These are phyloP conservation scores for Simplicillium aogashimaense DNA, from an alignment of 2,329 filamentous ascomycete species.

Conservation along the genomic window DNA sequence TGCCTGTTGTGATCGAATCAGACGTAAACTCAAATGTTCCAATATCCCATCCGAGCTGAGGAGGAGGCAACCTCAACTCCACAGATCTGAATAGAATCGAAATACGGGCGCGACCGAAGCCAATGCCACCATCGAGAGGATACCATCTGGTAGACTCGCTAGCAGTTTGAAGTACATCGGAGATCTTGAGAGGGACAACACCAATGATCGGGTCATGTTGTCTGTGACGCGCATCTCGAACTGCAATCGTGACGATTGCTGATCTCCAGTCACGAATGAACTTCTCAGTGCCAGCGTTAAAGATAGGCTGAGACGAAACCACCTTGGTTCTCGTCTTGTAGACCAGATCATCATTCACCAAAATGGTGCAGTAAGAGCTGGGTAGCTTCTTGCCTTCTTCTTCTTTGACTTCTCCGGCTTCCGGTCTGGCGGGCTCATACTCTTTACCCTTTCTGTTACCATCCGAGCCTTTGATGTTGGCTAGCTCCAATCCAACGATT, in stretches of 20 bases:
- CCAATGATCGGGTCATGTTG: slow-evolving; percentile 94
- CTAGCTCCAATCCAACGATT: slow-evolving; percentile 89
- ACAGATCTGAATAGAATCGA: slow-evolving; percentile 85
- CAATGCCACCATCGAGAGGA: slow-evolving; percentile 88
- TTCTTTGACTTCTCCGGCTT: slow-evolving; percentile 76
- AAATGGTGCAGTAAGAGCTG: slow-evolving; percentile 87
- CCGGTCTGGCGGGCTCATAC: slow-evolving; percentile 75
- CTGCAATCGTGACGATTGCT: slow-evolving; percentile 73
- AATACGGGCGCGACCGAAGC: slow-evolving; percentile 82
- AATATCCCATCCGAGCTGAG: slow-evolving; percentile 87
- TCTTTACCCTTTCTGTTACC: slow-evolving; percentile 77
- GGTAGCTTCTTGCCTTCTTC: slow-evolving; percentile 73
- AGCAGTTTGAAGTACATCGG: slow-evolving; percentile 77
- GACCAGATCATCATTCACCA: slow-evolving; percentile 78
- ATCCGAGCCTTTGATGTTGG: slow-evolving; percentile 76
- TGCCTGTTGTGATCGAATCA: slow-evolving; percentile 54
- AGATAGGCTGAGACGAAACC: slow-evolving; percentile 88
- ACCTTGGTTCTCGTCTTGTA: slow-evolving; percentile 96
- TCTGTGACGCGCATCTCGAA: slow-evolving; percentile 79
- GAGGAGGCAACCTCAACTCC: slow-evolving; percentile 73
- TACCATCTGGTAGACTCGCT: slow-evolving; percentile 90
- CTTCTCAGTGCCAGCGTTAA: slow-evolving; percentile 89
- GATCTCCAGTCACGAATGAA: slow-evolving; percentile 93
- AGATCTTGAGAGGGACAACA: slow-evolving; percentile 78
- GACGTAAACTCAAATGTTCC: slow-evolving; percentile 86